Percentiles rank a stretch among this genome's conserved stretches.
phyloP scores from a whole-genome alignment of 345 rosid species.

The Sonneratia alba region DNA sequence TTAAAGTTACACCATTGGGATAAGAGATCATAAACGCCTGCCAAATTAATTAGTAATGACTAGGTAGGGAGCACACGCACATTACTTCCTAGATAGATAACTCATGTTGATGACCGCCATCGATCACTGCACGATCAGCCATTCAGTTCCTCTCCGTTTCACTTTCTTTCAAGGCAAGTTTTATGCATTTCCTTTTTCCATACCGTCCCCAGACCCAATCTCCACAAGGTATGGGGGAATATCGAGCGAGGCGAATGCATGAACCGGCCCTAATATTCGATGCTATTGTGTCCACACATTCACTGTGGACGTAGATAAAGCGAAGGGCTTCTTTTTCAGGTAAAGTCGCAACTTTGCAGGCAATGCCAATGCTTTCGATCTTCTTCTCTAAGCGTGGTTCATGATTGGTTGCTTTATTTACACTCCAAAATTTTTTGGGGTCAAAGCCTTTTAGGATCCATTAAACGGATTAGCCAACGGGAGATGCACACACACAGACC shows the following conservation, averaged over 20 bases:
- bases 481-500: neutral
- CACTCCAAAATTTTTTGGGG: neutral
- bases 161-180: no score
- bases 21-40: no score
- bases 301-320: neutral
- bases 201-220: no score
- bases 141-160: no score
- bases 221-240: no score
- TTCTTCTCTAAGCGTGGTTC: neutral
- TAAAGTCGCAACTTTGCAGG: slow-evolving; percentile 3
- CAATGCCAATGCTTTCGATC: neutral
- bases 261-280: neutral
- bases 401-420: neutral
- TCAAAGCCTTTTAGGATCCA: neutral
- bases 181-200: no score
- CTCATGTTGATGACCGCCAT: no score
- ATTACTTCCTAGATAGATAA: no score
- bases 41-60: no score
- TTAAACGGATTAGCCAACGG: neutral
- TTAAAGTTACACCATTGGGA: no score
- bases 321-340: neutral
- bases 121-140: no score
- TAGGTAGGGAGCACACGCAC: no score
- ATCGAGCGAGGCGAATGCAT: neutral
- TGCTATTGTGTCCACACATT: neutral